Percentiles rank a stretch among this genome's conserved stretches.
Evolutionary conservation across 306 rosid genomes (phyloP).

Genomic region (Macrotyloma uniflorum): DNA sequence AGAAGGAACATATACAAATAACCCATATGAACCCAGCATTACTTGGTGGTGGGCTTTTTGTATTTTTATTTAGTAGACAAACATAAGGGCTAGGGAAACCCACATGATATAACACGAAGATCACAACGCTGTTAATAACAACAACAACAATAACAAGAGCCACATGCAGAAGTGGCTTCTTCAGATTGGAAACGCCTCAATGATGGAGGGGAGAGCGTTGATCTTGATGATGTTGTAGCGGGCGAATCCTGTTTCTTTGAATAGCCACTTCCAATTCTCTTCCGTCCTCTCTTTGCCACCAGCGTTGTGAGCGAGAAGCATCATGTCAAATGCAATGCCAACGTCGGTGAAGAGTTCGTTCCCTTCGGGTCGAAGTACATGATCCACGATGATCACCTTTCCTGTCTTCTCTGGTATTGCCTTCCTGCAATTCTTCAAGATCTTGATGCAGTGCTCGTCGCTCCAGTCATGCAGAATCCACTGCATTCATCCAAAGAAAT

Average conservation of each 20-base stretch:
- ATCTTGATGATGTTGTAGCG: constrained; percentile 57
- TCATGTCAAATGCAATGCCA: constrained; percentile 52
- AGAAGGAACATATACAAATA: not conserved
- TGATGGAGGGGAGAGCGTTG: constrained; percentile 49
- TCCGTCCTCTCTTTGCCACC: constrained; percentile 62
- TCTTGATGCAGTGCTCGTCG: constrained; percentile 61
- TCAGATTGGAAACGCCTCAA: constrained; percentile 51
- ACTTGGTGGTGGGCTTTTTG: not conserved
- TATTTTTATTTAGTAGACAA: not conserved
- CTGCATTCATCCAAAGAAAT: constrained; percentile 27
- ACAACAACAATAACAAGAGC: not conserved
- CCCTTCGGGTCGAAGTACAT: constrained; percentile 46
- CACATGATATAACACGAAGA: not conserved
- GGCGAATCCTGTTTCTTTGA: constrained; percentile 54
- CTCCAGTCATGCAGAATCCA: constrained; percentile 77
- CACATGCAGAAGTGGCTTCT: not conserved
- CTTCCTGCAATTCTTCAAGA: constrained; percentile 55
- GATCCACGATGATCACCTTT: constrained; percentile 58
- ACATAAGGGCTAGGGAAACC: not conserved
- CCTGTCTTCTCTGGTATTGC: constrained; percentile 57
- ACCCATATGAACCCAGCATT: not conserved
- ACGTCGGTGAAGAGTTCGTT: constrained; percentile 49
- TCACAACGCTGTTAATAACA: not conserved
- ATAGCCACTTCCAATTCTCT: constrained; percentile 54
- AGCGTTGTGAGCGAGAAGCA: constrained; percentile 52